Evolutionary conservation across 1,284 basidiomycete genomes (phyloP), one percentile per base, ranked within the genome.

Genomic region (Papiliotrema terrestris): DNA sequence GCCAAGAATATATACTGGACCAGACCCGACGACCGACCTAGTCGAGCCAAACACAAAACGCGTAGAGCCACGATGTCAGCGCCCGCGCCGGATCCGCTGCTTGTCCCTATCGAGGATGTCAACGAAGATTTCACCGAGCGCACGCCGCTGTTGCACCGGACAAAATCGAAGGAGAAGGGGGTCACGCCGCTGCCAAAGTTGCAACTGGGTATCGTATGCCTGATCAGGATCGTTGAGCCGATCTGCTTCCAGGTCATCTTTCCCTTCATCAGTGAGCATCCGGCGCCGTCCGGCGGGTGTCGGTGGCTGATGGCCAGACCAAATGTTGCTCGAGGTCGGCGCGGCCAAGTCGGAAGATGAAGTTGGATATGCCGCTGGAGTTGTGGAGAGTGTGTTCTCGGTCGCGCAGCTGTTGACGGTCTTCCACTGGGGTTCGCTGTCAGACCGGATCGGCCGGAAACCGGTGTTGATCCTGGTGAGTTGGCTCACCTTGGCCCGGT

Each of bases 301-400:
- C 48, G 66, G 9, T 36, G 63, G 4, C 22, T 41, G 39, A 41
- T 41, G 39, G 15, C 15, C 39, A 41, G 39, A 55, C 47, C 68
- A 72, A 52, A 69, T 72, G 68, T 45, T 72, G 19, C 42, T 72
- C 15, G 67, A 72, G 20, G 49, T 69, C 39, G 66, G 65, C 0
- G 65, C 60, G 2, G 70, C 65, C 11, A 52, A 62, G 8, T 63
- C 69, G 39, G 63, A 67, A 4, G 63, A 61, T 35, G 59, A 61
- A 41, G 65, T 66, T 5, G 70, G 70, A 1, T 72, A 65, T 41
- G 65, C 66, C 23, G 70, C 70, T 15, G 70, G 68, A 23, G 37
- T 71, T 9, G 68, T 67, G 47, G 46, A 49, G 46, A 63, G 67
- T 64, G 23, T 72, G 13, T 72, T 72, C 51, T 66, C 68, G 3